phyloP scores from a whole-genome alignment of 2,329 filamentous ascomycete species.

The Helotiales sp. region DNA sequence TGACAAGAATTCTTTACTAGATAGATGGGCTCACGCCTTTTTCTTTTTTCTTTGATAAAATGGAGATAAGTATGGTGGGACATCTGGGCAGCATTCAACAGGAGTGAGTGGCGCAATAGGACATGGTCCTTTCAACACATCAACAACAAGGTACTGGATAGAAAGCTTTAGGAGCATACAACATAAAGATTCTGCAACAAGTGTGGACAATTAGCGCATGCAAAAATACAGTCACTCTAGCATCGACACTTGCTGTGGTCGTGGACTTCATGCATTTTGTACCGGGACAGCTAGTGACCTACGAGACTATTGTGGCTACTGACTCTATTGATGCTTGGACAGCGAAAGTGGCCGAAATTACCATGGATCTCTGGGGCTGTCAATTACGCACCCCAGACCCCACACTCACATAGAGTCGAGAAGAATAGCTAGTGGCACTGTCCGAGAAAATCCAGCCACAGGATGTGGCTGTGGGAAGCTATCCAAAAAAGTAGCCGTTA shows the following conservation, averaged over 20 bases:
- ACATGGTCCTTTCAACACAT: conserved; percentile 25
- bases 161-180: neutral
- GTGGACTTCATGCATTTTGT: too few species aligned
- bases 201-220: neutral
- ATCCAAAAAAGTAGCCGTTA: neutral
- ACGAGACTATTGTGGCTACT: too few species aligned
- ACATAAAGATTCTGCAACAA: neutral
- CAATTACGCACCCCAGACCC: too few species aligned
- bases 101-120: conserved; percentile 22
- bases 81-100: conserved; percentile 26
- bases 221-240: too few species aligned
- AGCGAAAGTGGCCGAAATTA: too few species aligned
- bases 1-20: conserved; percentile 40
- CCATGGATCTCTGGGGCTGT: too few species aligned
- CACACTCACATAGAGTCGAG: too few species aligned
- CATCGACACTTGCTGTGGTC: too few species aligned
- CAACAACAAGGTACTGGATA: neutral
- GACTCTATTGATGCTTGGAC: too few species aligned
- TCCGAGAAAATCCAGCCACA: neutral
- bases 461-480: neutral
- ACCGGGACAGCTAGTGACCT: too few species aligned
- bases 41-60: neutral
- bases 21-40: neutral
- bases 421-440: too few species aligned
- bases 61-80: neutral